phyloP scores from a whole-genome alignment of 2,329 filamentous ascomycete genomes.

The Trichophyton schoenleinii region DNA sequence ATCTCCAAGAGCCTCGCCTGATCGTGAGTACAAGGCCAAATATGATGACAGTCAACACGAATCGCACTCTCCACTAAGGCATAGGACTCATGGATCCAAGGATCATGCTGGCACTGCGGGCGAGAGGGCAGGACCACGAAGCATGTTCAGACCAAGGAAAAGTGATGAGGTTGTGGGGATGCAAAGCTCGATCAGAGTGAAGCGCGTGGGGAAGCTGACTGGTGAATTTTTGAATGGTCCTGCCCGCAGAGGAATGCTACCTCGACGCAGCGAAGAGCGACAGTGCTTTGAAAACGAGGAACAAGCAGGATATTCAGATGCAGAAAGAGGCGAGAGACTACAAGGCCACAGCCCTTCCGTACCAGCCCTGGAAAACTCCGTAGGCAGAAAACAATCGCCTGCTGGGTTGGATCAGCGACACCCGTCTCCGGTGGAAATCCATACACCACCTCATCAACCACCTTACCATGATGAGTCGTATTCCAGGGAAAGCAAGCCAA shows the following conservation, averaged over 20 bases:
- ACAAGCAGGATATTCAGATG: not conserved
- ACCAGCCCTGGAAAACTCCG: not conserved
- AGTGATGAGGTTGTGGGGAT: constrained; percentile 50
- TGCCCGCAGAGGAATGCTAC: constrained; percentile 57
- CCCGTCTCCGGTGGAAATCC: not conserved
- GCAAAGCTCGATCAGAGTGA: constrained; percentile 65
- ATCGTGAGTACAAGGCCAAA: constrained; percentile 21
- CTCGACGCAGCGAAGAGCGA: constrained; percentile 50
- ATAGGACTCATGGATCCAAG: not conserved
- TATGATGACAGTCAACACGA: constrained; percentile 1
- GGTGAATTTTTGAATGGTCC: constrained; percentile 71
- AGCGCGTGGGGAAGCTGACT: constrained; percentile 60
- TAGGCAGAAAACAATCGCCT: not conserved
- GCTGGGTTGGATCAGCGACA: not conserved
- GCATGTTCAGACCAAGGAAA: constrained; percentile 30
- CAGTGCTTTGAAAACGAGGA: constrained; percentile 23
- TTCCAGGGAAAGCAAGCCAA: not conserved
- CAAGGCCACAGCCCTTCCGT: not conserved
- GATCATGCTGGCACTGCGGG: not conserved
- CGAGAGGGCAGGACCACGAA: constrained; percentile 22
- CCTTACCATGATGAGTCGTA: not conserved
- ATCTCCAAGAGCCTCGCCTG: constrained; percentile 28
- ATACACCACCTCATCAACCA: not conserved
- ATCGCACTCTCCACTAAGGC: not conserved
- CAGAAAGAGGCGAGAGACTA: not conserved